Base-by-base conservation (phyloP, 75 land plant genomes). In the Cupressus sempervirens region DNA sequence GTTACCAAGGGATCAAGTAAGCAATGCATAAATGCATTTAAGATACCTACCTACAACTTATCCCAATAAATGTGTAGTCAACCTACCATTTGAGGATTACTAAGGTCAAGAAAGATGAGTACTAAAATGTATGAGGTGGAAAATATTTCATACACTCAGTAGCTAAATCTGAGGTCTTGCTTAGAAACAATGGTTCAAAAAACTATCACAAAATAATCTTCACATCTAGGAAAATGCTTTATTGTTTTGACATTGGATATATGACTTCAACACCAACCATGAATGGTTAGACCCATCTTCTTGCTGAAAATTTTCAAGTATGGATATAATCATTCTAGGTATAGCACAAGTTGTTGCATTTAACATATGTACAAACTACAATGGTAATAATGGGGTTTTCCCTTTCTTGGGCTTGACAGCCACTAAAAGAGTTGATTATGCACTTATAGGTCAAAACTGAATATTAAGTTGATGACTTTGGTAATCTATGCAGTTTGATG, bases 341-440 rank as follows among this genome's bases (percentile, higher is more conserved):
- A 97, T 92, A 83, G 99, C 99, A 91, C 98, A 96, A 1, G 99
- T 98, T 43, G 99, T 97, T 13, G 99, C 99, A 88, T 97, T 97
- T 68, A 97, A 85, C 8, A 98, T 97, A 88, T 97, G 99, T 3
- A 92, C 95, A 91, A 94, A 97, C 84, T 86, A 89, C 35, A 94
- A 88, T 26, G 98, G 89, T 4, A 91, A 83, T 43, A 86, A 35
- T 38, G 83, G 88, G 35, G 84, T 84, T 85, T 97, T 97, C 7
- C 89, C 90, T 84, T 85, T 91, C 46, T 91, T 94, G 6, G 86
- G 70, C 88, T 76, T 87, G 65, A 84, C 62, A 4, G 84, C n/a
- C 23, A 29, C 32, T 32, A 85, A 80, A 23, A 72, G 43, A 29
- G 58, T 85, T 50, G 58, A 54, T 81, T 90, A 89, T 8, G 40